These are phyloP conservation scores for Fragilaria crotonensis DNA, from an alignment of 108 stramenopile genomes.

Conservation along the genomic window DNA sequence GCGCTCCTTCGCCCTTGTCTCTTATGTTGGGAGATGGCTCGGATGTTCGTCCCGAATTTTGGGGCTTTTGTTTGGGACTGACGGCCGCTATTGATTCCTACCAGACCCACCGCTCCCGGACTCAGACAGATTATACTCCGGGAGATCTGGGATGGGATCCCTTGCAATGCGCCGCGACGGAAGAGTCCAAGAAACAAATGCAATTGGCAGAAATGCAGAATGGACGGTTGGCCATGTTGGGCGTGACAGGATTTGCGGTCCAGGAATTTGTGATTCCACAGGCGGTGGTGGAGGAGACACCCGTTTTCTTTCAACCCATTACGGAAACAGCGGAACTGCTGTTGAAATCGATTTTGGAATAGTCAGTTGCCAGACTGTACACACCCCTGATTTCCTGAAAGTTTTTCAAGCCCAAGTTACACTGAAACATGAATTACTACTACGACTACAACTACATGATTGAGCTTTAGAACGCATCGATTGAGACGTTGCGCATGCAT, in stretches of 20 bases:
- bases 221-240: constrained; percentile 79
- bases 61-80: constrained; percentile 72
- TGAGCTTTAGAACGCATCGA: too few relatives aligned
- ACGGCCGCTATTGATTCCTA: constrained; percentile 68
- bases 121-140: constrained; percentile 33
- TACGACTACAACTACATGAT: too few relatives aligned
- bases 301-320: constrained; percentile 52
- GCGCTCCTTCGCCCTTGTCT: constrained; percentile 69
- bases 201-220: constrained; percentile 84
- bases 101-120: constrained; percentile 30
- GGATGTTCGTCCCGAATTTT: constrained; percentile 51
- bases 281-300: constrained; percentile 72
- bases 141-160: constrained; percentile 87
- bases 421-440: too few relatives aligned
- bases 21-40: constrained; percentile 73
- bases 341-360: constrained; percentile 3
- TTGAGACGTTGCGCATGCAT: too few relatives aligned
- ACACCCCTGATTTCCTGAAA: too few relatives aligned
- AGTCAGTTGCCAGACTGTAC: too few relatives aligned
- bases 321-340: constrained; percentile 19
- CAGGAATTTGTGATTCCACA: constrained; percentile 51
- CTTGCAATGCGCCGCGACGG: constrained; percentile 27
- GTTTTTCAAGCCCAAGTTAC: too few relatives aligned
- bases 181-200: constrained; percentile 48
- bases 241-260: constrained; percentile 51